Evolutionary conservation across 2,329 filamentous ascomycete genomes (phyloP), one percentile per base, ranked within the genome.

Genomic region (Cladosporium sp.): DNA sequence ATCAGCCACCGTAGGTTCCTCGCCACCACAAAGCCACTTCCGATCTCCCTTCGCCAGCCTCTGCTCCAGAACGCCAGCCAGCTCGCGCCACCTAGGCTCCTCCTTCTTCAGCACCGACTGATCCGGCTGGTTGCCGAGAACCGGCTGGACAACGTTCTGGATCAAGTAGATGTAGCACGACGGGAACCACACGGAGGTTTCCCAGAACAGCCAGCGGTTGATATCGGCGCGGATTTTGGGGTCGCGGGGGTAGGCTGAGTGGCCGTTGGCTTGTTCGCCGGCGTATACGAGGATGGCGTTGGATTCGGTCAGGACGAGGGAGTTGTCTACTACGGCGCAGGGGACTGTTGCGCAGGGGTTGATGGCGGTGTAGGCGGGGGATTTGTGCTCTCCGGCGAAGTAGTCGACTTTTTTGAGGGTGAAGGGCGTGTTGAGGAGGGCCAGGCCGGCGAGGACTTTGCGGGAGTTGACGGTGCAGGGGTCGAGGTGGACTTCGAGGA

Each of bases 161-260:
- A 80, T 75, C 11, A 80, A 67, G 66, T 79, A 80, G 58, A 78
- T 68, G 67, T 81, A 80, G 70, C 77, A 79, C 39, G 70, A 77
- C 10, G 68, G 71, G 64, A 80, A 81, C 79, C 79, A 81, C 5
- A 74, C 73, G 2, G 73, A 76, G 0, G 78, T 73, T 63, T 81
- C 79, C 79, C 79, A 81, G 2, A 81, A 74, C 14, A 81, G 70
- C 78, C 78, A 81, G 10, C 75, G 68, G 64, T 81, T 80, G 66
- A 79, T 71, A 21, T 76, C 70, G 13, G 78, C 78, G 25, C 79
- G 77, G 58, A 74, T 59, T 67, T 79, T 78, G 32, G 76, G 68
- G 64, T 80, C 78, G 57, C 75, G 77, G 1, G 79, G 78, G 64
- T 80, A 81, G 43, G 76, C 73, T 5, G 72, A 66, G 18, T 72